Evolutionary conservation across 148 eudicot species (phyloP), one percentile per base, ranked within the genome.

Genomic region (Diospyros kaki): DNA sequence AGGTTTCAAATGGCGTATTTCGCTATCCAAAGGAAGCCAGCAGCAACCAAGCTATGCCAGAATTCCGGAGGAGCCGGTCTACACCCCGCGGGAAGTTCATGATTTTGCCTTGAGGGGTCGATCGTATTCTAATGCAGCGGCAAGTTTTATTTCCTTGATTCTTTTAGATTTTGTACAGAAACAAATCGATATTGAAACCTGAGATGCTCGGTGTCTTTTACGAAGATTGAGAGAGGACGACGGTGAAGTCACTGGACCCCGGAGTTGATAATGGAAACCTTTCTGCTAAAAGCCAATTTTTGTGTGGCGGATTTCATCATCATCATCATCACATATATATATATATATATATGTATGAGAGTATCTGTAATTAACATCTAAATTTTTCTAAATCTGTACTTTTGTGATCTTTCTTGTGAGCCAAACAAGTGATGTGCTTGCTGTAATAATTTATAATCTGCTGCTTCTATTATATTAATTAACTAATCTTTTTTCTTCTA

Each of bases 41-140:
- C 69, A 82, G 79, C 76, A 85, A 75, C 69, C 64, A 82, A 51
- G 66, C 88, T 68, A 73, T 76, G 81, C 76, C 85, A 12, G 86
- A 88, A 14, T 56, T 81, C 51, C 88, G 88, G 68, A 86, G 97
- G 83, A 94, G 97, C 84, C 86, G 89, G 59, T 94, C 98, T 51
- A 85, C 86, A 44, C 95, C 98, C 39, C 96, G 91, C 6, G 96
- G 96, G 42, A 90, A 84, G 65, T 86, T 92, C 77, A 76, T 85
- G 71, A 80, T 73, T 73, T 72, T 84, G 77, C 81, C 88, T 71
- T 88, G 82, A 83, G 73, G 76, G 64, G 18, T 4, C 10, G 8
- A 44, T 60, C 14, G 13, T 28, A 28, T 28, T 28, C 28, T 8
- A 12, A 8, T n/a, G 28, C 18, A 14, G 48, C 12, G 2, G 46